Base-by-base conservation (phyloP, 2,329 filamentous ascomycete genomes). In the Sporothrix euskadiensis region DNA sequence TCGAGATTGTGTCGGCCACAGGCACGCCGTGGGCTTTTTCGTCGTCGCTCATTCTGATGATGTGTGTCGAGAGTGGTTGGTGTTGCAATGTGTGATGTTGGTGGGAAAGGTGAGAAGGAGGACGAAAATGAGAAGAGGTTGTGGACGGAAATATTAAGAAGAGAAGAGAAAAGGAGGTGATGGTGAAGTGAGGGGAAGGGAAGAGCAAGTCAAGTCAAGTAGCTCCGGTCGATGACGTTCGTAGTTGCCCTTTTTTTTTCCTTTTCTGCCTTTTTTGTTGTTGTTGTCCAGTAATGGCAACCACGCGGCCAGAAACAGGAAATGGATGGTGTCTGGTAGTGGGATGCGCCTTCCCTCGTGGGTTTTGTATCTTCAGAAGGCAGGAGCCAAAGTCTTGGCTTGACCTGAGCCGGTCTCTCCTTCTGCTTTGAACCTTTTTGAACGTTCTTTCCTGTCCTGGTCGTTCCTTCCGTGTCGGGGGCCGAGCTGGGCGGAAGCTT, bases 21-120 rank as follows among this genome's bases (percentile, higher is more conserved):
- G 73, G 73, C 32, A 41, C 65, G 54, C 54, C 59, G 57, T 74
- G 73, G 19, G 70, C 76, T 61, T 77, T 77, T 69, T 77, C 76
- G 52, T 75, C 76, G 71, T 75, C 73, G 35, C 75, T 76, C 73
- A 74, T 73, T 35, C 59, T 75, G 39, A 32, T 57, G 26, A 26
- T 26, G 26, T 26, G 26, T 26, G 26, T 26, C 26, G 26, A 26
- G 26, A 26, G 26, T 26, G 26, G 26, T 26, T 26, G 26, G 26
- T 26, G 26, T 26, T 26, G 26, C 26, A 26, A 26, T 26, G 26
- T 26, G 26, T 10, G 30, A 22, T n/a, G 6, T 14, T 63, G 61
- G 22, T 47, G 12, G 26, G 12, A 26, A n/a, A 44, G 30, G n/a
- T 68, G 22, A 5, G 39, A 47, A 19, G 10, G 16, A n/a, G 14